Percentiles rank a stretch among this genome's conserved stretches.
These are phyloP conservation scores for Dioscorea dumetorum DNA, from an alignment of 106 monocot genomes.

Conservation along the genomic window DNA sequence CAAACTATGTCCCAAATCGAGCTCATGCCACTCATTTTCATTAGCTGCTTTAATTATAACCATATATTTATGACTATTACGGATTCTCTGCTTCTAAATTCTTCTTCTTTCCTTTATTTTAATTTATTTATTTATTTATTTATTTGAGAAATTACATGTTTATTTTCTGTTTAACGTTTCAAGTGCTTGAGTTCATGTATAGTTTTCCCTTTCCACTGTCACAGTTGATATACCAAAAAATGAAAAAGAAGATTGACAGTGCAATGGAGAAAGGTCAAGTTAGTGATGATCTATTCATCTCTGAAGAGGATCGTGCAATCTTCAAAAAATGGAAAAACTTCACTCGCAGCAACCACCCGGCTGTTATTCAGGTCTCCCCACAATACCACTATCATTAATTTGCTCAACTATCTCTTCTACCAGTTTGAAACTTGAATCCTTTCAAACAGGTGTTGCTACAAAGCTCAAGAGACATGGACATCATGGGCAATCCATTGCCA, in stretches of 20 bases:
- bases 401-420: background rate
- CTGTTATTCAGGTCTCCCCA: conserved; percentile 31
- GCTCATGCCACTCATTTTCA: too few relatives aligned
- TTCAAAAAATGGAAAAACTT: conserved; percentile 40
- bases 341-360: conserved; percentile 33
- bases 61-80: too few relatives aligned
- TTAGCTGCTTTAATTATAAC: too few relatives aligned
- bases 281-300: conserved; percentile 4
- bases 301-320: conserved; percentile 11
- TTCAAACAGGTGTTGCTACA: conserved; percentile 34
- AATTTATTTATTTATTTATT: background rate
- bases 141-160: background rate
- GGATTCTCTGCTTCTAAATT: too few relatives aligned
- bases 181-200: background rate
- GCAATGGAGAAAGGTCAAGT: conserved; percentile 30
- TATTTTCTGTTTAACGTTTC: background rate
- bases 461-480: conserved; percentile 34
- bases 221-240: conserved; percentile 36
- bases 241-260: conserved; percentile 32
- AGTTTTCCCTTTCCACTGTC: background rate
- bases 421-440: background rate
- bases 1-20: too few relatives aligned
- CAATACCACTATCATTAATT: background rate
- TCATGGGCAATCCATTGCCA: conserved; percentile 21
- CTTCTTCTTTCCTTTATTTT: too few relatives aligned